Base-by-base conservation (phyloP, 1,284 basidiomycete genomes). In the Cystobasidium sp. region DNA sequence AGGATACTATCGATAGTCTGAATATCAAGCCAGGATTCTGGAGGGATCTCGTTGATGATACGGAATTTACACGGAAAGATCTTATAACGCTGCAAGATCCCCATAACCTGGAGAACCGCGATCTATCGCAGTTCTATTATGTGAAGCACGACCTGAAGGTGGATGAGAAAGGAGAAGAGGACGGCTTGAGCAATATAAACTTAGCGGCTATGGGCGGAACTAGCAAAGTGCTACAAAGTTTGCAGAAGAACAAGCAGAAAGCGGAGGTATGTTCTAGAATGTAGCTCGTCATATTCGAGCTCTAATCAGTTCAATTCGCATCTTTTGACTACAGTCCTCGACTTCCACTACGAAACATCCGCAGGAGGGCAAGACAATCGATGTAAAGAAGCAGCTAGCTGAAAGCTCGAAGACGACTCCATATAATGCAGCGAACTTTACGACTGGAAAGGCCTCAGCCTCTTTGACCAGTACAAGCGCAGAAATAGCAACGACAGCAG, bases 401-500 rank as follows among this genome's bases (percentile, higher is more conserved):
- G 31, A 55, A 44, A 41, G 44, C 10, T 43, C 62, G 9, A 46
- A 47, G 6, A 12, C 44, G 18, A 63, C 22, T 20, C 75, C 75
- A 18, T 76, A 71, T 44, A 46, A 74, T 65, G 56, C 74, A 68
- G 31, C 75, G 68, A 61, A 76, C 77, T 66, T 75, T 41, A 67
- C 64, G 6, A 77, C 76, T 9, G 76, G 67, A 31, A 62, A 68
- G 43, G 56, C 71, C 8, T 53, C 75, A 51, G 70, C 76, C 24
- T 70, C 66, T 3, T 84, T 99, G 62, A 99, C 97, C 0, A 94
- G 92, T 3, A 97, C 96, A 0, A 90, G 93, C 0, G 87, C 95
- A 56, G 92, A 92, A 77, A 90, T 94, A 6, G 88, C 90, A 70
- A 89, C 89, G 6, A 86, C 86, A 61, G 89, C 87, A 64, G 90